Base-by-base conservation (phyloP, 768 basidiomycete species). In the Roridomyces roridus region DNA sequence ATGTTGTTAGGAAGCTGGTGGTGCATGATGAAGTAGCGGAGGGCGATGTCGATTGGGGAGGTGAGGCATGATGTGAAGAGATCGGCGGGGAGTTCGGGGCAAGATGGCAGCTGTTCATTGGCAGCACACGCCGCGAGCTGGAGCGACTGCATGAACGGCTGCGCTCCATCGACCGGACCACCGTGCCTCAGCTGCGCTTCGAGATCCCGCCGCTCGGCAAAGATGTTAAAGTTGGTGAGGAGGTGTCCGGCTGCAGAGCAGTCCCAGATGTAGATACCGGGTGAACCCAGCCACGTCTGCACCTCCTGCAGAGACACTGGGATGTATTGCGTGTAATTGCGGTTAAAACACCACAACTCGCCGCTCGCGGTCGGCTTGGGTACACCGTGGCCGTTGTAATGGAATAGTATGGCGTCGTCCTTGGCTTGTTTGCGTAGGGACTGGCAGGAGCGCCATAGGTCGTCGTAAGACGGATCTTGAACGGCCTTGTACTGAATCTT, bases 311-410 rank as follows among this genome's bases (percentile, higher is more conserved):
- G 78, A 17, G 94, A 95, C 11, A 98, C 91, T 0, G 97, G 97
- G 56, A 98, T 98, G 68, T 99, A 99, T 72, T 99, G 96, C 0
- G 97, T 98, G 72, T 98, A 98, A 64, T 86, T 91, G 67, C 88
- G 82, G 73, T 99, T 98, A 79, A 99, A 99, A 52, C 97, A 96
- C 97, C 97, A 99, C 48, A 99, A 82, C 73, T 99, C 97, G 21
- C 97, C 92, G 60, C 92, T 95, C 0, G 91, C 80, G 0, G 97
- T 98, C 11, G 97, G 97, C 67, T 93, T 96, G 2, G 96, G 96
- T 20, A 99, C 97, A 21, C 97, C 97, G 60, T 98, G 97, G 3
- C 97, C 97, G 62, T 98, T 99, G 75, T 98, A 99, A 74, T 98
- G 94, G 73, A 98, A 96, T 25, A 98, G 78, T 7, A 94, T 88